phyloP scores from a whole-genome alignment of 1,139 yeast genomes.

The Suhomyces terraborum region DNA sequence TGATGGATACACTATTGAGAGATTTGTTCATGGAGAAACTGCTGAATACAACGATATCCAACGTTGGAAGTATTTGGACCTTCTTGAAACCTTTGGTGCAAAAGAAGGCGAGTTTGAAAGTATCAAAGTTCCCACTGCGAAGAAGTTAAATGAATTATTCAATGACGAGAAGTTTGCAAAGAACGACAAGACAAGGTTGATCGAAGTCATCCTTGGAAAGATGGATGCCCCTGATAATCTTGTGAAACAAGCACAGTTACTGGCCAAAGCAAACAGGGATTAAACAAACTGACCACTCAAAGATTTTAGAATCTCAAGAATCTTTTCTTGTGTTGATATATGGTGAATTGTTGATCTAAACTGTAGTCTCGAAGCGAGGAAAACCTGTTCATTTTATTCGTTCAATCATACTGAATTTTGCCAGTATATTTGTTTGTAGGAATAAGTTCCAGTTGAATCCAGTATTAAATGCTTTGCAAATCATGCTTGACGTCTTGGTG shows the following conservation, averaged over 20 bases:
- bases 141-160: constrained; percentile 64
- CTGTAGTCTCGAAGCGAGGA: constrained; percentile 48
- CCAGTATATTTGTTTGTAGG: constrained; percentile 16
- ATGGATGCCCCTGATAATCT: constrained; percentile 66
- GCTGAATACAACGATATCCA: constrained; percentile 80
- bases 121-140: constrained; percentile 56
- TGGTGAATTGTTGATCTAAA: constrained; percentile 19
- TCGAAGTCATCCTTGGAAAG: constrained; percentile 75
- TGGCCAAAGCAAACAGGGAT: constrained; percentile 59
- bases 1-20: constrained; percentile 85
- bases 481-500: not conserved
- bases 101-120: constrained; percentile 50
- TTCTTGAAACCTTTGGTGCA: constrained; percentile 73
- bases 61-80: constrained; percentile 70
- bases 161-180: constrained; percentile 53
- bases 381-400: constrained; percentile 41
- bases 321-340: no score
- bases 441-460: constrained; percentile 4
- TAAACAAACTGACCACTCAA: no score
- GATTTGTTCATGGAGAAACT: constrained; percentile 77
- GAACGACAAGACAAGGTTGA: constrained; percentile 66
- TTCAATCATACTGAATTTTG: constrained; percentile 26
- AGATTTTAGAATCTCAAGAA: no score
- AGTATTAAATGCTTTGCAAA: not conserved
- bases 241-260: constrained; percentile 72